Percentiles rank a stretch among this genome's conserved stretches.
phyloP scores from a whole-genome alignment of 192 early-diverging fungal genomes.

The Thamnidium elegans region DNA sequence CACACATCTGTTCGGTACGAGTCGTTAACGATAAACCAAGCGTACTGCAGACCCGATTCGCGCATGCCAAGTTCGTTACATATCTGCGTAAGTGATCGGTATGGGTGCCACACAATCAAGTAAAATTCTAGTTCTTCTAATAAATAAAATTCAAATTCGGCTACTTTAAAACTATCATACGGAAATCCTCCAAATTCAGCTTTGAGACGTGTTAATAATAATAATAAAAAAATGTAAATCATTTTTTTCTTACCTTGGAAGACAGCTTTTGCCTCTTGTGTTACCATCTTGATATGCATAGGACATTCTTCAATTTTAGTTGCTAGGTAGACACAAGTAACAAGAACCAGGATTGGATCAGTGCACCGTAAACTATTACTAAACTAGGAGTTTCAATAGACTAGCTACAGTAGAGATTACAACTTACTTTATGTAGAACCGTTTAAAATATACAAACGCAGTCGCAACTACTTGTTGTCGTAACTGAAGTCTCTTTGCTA shows the following conservation, averaged over 20 bases:
- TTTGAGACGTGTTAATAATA: no score
- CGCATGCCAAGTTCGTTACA: slow-evolving; percentile 50
- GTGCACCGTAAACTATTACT: slow-evolving; percentile 73
- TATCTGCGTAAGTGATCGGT: slow-evolving; percentile 65
- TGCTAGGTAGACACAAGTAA: slow-evolving; percentile 84
- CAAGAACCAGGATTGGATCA: slow-evolving; percentile 75
- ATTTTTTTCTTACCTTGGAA: slow-evolving; percentile 33
- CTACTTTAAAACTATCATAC: slow-evolving; percentile 74
- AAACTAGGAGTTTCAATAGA: not conserved
- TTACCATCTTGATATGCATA: slow-evolving; percentile 57
- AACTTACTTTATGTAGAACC: slow-evolving; percentile 86
- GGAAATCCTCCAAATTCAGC: slow-evolving; percentile 51
- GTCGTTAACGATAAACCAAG: slow-evolving; percentile 81
- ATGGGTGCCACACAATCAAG: slow-evolving; percentile 86
- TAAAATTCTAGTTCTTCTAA: slow-evolving; percentile 91
- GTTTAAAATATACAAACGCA: slow-evolving; percentile 83
- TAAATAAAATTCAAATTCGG: slow-evolving; percentile 91
- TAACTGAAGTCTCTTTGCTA: slow-evolving; percentile 68
- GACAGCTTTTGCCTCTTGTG: slow-evolving; percentile 46
- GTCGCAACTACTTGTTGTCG: slow-evolving; percentile 84
- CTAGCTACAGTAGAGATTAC: no score
- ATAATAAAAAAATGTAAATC: not conserved
- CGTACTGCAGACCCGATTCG: slow-evolving; percentile 57
- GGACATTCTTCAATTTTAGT: slow-evolving; percentile 87
- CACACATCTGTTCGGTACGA: slow-evolving; percentile 75